Conservation (phyloP, 768 basidiomycete genomes). For the Agrocybe chaxingu region DNA sequence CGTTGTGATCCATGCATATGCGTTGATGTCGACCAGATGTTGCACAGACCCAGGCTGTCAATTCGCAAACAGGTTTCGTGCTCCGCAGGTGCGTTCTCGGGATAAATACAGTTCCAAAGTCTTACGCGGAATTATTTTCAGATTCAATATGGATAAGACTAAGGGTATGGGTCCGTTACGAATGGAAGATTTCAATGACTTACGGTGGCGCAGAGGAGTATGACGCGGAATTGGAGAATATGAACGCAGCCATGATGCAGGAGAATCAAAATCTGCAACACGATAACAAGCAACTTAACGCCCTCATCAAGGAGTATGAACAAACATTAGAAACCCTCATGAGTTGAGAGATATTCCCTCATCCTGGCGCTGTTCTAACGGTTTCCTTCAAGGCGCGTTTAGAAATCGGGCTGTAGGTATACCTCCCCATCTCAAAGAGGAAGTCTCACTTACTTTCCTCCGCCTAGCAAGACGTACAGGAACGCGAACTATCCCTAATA, state of each 20-base stretch:
- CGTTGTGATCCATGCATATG: not conserved
- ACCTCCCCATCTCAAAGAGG: not conserved
- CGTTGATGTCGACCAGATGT: not conserved
- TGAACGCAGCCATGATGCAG: slow-evolving; percentile 72
- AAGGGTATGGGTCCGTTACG: slow-evolving; percentile 49
- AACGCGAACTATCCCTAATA: slow-evolving; percentile 84
- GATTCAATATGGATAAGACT: slow-evolving; percentile 87
- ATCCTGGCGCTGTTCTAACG: not conserved
- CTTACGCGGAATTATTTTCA: slow-evolving; percentile 19
- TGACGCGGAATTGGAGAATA: slow-evolving; percentile 83
- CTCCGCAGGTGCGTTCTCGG: slow-evolving; percentile 59
- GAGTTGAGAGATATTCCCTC: slow-evolving; percentile 40
- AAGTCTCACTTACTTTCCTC: slow-evolving; percentile 6
- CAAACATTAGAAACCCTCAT: slow-evolving; percentile 94
- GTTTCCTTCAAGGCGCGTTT: slow-evolving; percentile 48
- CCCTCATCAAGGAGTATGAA: slow-evolving; percentile 94
- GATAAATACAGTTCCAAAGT: not conserved
- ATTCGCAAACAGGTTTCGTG: slow-evolving; percentile 91
- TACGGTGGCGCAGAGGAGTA: slow-evolving; percentile 66
- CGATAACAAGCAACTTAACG: slow-evolving; percentile 94
- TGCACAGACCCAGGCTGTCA: slow-evolving; percentile 76
- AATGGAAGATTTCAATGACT: not conserved
- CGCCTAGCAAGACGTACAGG: slow-evolving; percentile 83
- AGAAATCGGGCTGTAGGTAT: slow-evolving; percentile 82
- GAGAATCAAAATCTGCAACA: slow-evolving; percentile 87